Percentiles rank a stretch among this genome's conserved stretches.
Evolutionary conservation across 495 filamentous ascomycete species (phyloP).

Genomic region (Chaetomium fimeti): DNA sequence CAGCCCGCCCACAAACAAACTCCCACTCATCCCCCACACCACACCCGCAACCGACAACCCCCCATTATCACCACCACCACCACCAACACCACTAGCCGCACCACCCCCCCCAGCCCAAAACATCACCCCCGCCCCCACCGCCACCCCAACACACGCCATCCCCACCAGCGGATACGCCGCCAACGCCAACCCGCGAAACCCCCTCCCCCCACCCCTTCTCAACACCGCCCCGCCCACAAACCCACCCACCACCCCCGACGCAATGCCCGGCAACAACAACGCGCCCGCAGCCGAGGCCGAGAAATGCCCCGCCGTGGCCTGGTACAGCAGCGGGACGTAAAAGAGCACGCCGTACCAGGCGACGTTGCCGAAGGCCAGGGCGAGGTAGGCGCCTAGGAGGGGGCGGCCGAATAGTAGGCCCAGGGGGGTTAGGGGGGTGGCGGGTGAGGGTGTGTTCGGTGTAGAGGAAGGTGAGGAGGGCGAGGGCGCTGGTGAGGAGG

Average conservation of each 20-base stretch:
- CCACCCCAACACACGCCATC: neutral
- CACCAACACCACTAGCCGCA: neutral
- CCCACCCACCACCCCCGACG: neutral
- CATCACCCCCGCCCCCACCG: neutral
- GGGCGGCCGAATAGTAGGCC: neutral
- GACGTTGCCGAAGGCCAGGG: slow-evolving; percentile 1
- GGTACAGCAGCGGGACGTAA: slow-evolving; percentile 6
- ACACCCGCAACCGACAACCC: too few relatives aligned
- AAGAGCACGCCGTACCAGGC: slow-evolving; percentile 5
- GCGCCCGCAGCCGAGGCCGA: neutral
- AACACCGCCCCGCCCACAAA: neutral
- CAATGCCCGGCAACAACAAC: neutral
- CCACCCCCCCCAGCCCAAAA: neutral
- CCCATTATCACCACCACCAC: too few relatives aligned
- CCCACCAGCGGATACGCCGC: neutral
- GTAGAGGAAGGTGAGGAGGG: neutral
- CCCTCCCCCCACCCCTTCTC: neutral
- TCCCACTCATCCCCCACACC: neutral
- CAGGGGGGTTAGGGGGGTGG: neutral
- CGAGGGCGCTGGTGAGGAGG: neutral
- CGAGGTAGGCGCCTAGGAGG: neutral
- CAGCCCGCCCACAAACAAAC: neutral
- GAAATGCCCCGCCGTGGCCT: neutral
- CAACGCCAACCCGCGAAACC: neutral
- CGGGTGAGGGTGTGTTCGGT: neutral